Percentiles rank a stretch among this genome's conserved stretches.
phyloP scores from a whole-genome alignment of 257 asterid species.

The Gardenia jasminoides region DNA sequence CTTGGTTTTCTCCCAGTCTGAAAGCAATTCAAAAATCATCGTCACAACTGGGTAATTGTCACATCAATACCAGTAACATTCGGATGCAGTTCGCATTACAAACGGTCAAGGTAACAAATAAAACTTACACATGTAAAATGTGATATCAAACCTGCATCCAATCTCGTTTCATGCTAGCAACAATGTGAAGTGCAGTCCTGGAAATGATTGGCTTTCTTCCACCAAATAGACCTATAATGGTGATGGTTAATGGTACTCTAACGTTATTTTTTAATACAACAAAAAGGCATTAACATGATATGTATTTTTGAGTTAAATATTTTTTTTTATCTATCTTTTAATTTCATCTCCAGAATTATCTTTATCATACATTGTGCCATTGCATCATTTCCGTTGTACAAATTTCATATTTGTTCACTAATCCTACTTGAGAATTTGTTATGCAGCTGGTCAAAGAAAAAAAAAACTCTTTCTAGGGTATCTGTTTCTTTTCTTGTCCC shows the following conservation, averaged over 20 bases:
- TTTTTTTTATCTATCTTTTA: too few species aligned
- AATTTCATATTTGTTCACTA: too few species aligned
- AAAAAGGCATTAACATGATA: background rate
- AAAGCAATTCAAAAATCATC: constrained; percentile 22
- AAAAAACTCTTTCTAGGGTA: too few species aligned
- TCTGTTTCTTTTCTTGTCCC: too few species aligned
- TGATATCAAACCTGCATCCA: constrained; percentile 70
- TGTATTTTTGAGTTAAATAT: too few species aligned
- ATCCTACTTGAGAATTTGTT: too few species aligned
- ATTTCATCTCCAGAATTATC: too few species aligned
- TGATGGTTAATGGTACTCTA: constrained; percentile 12
- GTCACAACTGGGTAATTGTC: background rate
- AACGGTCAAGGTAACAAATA: background rate
- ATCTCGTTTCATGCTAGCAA: constrained; percentile 83
- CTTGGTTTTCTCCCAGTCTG: constrained; percentile 96
- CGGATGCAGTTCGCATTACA: constrained; percentile 16
- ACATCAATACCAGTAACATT: background rate
- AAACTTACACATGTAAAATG: constrained; percentile 4
- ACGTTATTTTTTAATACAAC: constrained; percentile 9
- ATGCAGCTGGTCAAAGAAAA: too few species aligned
- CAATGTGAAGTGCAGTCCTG: constrained; percentile 33
- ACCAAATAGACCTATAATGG: constrained; percentile 54
- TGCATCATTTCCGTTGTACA: too few species aligned
- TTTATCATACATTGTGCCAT: too few species aligned
- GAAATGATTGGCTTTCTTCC: constrained; percentile 25